phyloP scores from a whole-genome alignment of 2,329 filamentous ascomycete species.

The Cercospora sp. region DNA sequence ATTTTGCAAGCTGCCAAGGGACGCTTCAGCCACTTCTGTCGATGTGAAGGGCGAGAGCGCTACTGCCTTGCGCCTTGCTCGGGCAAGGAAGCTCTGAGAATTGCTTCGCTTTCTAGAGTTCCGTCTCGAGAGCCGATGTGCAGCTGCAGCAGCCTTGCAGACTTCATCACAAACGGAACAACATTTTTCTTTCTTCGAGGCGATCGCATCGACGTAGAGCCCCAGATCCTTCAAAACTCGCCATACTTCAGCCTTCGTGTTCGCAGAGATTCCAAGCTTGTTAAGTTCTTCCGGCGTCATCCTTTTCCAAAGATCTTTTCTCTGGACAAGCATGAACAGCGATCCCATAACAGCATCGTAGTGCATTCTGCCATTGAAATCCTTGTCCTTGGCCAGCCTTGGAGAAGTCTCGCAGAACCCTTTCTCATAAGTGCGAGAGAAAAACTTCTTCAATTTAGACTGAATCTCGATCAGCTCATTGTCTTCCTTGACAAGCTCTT shows the following conservation, averaged over 20 bases:
- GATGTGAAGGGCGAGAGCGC: background rate
- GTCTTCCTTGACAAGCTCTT: background rate
- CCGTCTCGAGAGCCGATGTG: background rate
- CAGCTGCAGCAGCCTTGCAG: background rate
- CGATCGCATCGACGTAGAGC: background rate
- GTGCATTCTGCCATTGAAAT: background rate
- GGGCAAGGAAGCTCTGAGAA: background rate
- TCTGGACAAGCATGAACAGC: background rate
- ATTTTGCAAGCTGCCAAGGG: background rate
- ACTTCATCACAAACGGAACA: background rate
- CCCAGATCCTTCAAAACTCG: background rate
- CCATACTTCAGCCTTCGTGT: background rate
- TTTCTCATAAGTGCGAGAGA: background rate
- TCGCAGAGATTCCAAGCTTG: background rate
- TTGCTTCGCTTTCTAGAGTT: background rate
- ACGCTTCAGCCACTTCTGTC: background rate
- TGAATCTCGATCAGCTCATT: background rate
- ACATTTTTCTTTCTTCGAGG: background rate
- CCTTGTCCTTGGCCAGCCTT: background rate
- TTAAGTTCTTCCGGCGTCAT: background rate
- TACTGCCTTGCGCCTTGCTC: background rate
- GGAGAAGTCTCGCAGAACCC: background rate
- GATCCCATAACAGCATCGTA: background rate
- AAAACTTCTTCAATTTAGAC: background rate
- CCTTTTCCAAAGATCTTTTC: background rate